Percentiles rank a stretch among this genome's conserved stretches.
Conservation (phyloP, 257 asterid species). For the Knoxia roxburghii region DNA sequence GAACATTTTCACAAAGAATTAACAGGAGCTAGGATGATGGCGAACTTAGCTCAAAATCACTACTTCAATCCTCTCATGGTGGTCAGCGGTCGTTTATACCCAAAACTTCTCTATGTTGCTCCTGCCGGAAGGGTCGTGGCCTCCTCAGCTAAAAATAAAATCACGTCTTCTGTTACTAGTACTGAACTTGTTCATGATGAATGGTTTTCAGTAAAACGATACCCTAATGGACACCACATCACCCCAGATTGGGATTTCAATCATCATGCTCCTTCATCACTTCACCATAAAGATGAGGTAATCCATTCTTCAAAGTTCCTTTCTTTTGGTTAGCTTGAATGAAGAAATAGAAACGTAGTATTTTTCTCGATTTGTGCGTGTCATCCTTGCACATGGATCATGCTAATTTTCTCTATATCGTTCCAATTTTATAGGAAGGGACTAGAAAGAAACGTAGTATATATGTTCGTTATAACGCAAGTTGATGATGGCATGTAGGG, state of each 20-base stretch:
- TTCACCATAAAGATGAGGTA: not conserved
- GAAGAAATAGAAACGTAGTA: too few relatives aligned
- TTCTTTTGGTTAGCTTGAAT: too few relatives aligned
- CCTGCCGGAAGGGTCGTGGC: not conserved
- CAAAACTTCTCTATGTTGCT: not conserved
- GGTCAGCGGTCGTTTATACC: not conserved
- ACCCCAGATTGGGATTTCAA: slow-evolving; percentile 3
- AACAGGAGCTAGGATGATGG: too few relatives aligned
- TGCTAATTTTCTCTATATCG: too few relatives aligned
- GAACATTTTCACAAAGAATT: too few relatives aligned
- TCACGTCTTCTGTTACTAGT: too few relatives aligned
- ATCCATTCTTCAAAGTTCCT: too few relatives aligned
- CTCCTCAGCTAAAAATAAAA: not conserved
- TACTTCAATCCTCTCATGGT: not conserved
- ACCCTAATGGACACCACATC: not conserved
- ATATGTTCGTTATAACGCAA: not conserved
- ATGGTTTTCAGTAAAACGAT: not conserved
- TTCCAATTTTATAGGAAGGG: not conserved
- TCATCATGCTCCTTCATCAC: not conserved
- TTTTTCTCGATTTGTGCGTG: too few relatives aligned
- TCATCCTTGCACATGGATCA: too few relatives aligned
- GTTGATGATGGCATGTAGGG: not conserved
- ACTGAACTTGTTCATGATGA: not conserved
- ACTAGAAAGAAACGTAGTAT: too few relatives aligned
- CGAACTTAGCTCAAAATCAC: not conserved